A percentile compares a stretch with the other conserved stretches of the same genome.
These are phyloP conservation scores for Turritis glabra DNA, from an alignment of 345 rosid genomes.

Conservation along the genomic window DNA sequence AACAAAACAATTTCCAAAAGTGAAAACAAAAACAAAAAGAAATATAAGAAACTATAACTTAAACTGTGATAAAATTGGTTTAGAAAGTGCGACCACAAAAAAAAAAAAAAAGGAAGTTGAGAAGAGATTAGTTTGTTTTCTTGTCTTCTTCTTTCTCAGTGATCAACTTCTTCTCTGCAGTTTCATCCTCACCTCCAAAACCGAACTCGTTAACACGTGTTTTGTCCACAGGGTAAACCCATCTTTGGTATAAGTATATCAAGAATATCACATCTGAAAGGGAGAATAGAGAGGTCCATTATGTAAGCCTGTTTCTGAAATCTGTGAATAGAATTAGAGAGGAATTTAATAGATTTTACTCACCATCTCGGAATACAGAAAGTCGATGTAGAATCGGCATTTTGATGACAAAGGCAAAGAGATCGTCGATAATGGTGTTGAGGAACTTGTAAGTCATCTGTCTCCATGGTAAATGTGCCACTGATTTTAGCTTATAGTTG, in stretches of 20 bases:
- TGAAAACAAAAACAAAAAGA: background rate
- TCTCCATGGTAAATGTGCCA: constrained; percentile 99
- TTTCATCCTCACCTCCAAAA: constrained; percentile 76
- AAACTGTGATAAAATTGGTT: background rate
- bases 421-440: constrained; percentile 96
- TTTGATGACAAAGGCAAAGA: constrained; percentile 96
- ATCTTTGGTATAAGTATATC: constrained; percentile 89
- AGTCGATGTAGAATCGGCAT: constrained; percentile 95
- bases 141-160: constrained; percentile 50
- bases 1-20: constrained; percentile 7
- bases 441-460: constrained; percentile 99
- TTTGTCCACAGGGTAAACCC: constrained; percentile 93
- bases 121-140: constrained; percentile 52
- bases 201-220: constrained; percentile 91
- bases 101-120: too few species aligned
- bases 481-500: constrained; percentile 92
- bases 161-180: constrained; percentile 40
- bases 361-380: constrained; percentile 96
- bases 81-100: background rate
- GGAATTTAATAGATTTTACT: constrained; percentile 25
- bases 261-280: constrained; percentile 90
- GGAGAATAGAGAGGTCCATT: too few species aligned
- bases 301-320: constrained; percentile 18
- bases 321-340: background rate
- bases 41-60: constrained; percentile 18